Base-by-base conservation (phyloP, 257 asterid species). In the Nicotiana tabacum region DNA sequence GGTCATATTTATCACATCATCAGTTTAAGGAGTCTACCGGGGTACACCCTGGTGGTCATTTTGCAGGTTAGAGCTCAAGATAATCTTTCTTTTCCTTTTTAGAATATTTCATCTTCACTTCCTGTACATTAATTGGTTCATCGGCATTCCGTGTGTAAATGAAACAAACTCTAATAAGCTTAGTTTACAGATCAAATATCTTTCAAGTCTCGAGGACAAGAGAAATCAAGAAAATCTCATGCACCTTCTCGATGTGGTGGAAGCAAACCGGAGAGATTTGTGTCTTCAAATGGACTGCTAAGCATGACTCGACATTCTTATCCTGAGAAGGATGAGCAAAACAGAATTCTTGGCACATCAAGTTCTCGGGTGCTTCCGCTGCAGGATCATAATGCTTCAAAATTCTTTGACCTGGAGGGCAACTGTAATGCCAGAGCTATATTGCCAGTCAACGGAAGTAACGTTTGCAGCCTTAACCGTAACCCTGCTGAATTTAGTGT, bases 401-500 rank as follows among this genome's bases (percentile, higher is more conserved):
- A 84, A 57, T 5, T 43, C 43, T 43, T 78, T 66, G 83, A 51
- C 68, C 37, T 82, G 84, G 86, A 83, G 12, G 61, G 82, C 7
- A 21, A 3, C 11, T 66, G 29, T 29, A 6, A 67, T n/a, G 27
- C 51, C 11, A 83, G 55, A 66, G 29, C 66, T 77, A 65, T 56
- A 62, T 55, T 62, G 80, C 77, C 85, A 3, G 32, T 48, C 39
- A 87, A 78, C 6, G 77, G 57, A 6, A 84, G 81, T 16, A 83
- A 58, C 48, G 15, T 57, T 5, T 69, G 91, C 74, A 56, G 65
- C 16, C 87, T 91, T 27, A 94, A 95, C 84, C 83, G 82, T 53
- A 95, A 94, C 87, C 99, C 99, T 11, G 97, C 97, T 53, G 98
- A 96, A 48, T 91, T 94, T 81, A 90, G 91, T 86, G 5, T 84